Base-by-base conservation (phyloP, 495 filamentous ascomycete species). In the Oidiodendron maius region DNA sequence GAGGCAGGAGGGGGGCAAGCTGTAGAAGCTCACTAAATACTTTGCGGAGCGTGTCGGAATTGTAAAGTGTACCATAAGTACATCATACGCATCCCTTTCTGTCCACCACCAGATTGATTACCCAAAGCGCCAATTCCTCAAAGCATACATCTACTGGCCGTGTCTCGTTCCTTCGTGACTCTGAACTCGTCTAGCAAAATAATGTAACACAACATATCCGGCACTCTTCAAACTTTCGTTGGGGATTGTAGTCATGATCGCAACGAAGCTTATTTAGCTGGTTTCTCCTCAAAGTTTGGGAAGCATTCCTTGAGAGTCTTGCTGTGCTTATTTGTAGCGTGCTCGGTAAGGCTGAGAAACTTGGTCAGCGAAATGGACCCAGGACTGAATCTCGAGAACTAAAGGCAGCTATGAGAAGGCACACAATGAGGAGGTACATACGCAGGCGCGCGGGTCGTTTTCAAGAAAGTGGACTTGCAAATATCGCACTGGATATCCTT, bases 391-490 rank as follows among this genome's bases (percentile, higher is more conserved):
- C n/a, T n/a, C n/a, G n/a, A n/a, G n/a, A n/a, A n/a, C n/a, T n/a
- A n/a, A n/a, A n/a, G n/a, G n/a, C n/a, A n/a, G n/a, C n/a, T n/a
- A n/a, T n/a, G n/a, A n/a, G n/a, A n/a, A n/a, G n/a, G n/a, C n/a
- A n/a, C n/a, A n/a, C n/a, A n/a, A n/a, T n/a, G n/a, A n/a, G n/a
- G n/a, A n/a, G n/a, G n/a, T 4, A 63, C 71, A 39, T 72, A 76
- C 72, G 68, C 69, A 46, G 69, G 68, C 32, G 66, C 69, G 41
- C 73, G 69, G n/a, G 72, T 76, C 2, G 76, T 79, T 51, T 71
- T 71, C 44, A 78, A 59, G 65, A 79, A 79, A 21, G 76, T 76
- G 34, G 72, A 69, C 57, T 71, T 77, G 73, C 76, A 79, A 47
- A 65, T 67, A 34, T 64, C 39, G 70, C 76, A 79, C 51, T 77